Conservation (phyloP, 371 early-diverging fungal species). For the Entomophthora muscae region DNA sequence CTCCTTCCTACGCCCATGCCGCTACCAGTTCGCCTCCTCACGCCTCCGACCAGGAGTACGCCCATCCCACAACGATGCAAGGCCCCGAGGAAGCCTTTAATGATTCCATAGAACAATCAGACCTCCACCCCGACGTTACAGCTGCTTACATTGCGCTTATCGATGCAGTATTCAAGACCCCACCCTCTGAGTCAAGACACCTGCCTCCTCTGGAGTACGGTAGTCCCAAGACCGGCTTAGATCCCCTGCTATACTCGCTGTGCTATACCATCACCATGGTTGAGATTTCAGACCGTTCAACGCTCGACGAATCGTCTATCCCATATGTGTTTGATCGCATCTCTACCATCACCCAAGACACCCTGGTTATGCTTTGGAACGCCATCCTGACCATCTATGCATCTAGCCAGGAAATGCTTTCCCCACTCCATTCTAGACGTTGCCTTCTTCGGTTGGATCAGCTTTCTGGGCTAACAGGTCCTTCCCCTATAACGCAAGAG, state of each 20-base stretch:
- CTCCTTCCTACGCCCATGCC: background rate
- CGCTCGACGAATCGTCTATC: background rate
- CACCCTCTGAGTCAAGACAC: slow-evolving; percentile 7
- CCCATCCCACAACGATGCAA: slow-evolving; percentile 3
- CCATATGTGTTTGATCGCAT: slow-evolving; percentile 2
- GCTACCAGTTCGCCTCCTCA: background rate
- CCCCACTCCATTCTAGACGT: background rate
- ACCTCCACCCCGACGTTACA: background rate
- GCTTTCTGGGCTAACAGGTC: background rate
- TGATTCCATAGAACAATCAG: slow-evolving; percentile 11
- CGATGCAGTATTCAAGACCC: slow-evolving; percentile 20
- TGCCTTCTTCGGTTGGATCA: background rate
- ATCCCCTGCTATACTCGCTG: slow-evolving; percentile 40
- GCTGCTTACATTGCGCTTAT: slow-evolving; percentile 19
- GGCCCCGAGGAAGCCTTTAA: background rate
- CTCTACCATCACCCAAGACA: background rate
- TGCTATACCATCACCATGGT: slow-evolving; percentile 47
- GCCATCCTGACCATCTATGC: background rate
- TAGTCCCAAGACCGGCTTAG: slow-evolving; percentile 15
- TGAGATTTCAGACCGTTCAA: slow-evolving; percentile 44
- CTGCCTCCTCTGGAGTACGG: slow-evolving; percentile 6
- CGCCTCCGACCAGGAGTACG: background rate
- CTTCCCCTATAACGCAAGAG: background rate
- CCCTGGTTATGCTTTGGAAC: slow-evolving; percentile 1
- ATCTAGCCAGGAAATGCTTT: background rate